Evolutionary conservation across 805 yeast species (phyloP).

Genomic region (Saccharomycopsis malanga): DNA sequence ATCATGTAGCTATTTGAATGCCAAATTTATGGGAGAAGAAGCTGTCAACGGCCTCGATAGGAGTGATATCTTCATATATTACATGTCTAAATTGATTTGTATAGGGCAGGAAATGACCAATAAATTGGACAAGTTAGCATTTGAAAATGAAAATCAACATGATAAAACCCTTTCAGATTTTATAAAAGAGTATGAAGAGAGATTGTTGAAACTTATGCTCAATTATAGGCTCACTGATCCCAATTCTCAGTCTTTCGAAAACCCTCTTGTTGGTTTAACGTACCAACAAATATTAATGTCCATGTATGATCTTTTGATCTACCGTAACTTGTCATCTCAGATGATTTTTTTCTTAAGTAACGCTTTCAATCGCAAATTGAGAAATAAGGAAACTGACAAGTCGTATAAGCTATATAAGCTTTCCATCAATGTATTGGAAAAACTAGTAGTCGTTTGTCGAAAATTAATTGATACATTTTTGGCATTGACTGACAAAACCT

Average conservation of each 20-base stretch:
- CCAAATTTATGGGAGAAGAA: constrained; percentile 22
- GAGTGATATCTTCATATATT: constrained; percentile 38
- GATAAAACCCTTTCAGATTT: constrained; percentile 8
- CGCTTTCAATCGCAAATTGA: constrained; percentile 6
- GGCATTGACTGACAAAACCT: constrained; percentile 33
- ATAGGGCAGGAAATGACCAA: constrained; percentile 41
- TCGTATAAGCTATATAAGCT: constrained; percentile 10
- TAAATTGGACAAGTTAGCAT: constrained; percentile 3
- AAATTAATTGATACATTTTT: constrained; percentile 41
- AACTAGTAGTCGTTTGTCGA: constrained; percentile 40
- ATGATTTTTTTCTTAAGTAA: constrained; percentile 15
- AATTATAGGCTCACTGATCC: constrained; percentile 34
- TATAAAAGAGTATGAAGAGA: constrained; percentile 31
- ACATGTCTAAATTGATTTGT: constrained; percentile 38
- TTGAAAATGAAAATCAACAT: constrained; percentile 5
- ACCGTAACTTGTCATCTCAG: constrained; percentile 29
- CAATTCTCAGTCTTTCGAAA: constrained; percentile 31
- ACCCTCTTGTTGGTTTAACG: constrained; percentile 36
- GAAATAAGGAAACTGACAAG: constrained; percentile 1
- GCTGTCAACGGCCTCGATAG: constrained; percentile 23
- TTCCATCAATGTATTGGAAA: constrained; percentile 26
- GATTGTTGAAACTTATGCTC: constrained; percentile 34
- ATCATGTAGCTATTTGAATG: constrained; percentile 28
- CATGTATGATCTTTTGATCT: constrained; percentile 46
- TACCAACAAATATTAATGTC: constrained; percentile 46